Evolutionary conservation across 441 rosid genomes (phyloP), one percentile per base, ranked within the genome.

Genomic region (Gossypium davidsonii): DNA sequence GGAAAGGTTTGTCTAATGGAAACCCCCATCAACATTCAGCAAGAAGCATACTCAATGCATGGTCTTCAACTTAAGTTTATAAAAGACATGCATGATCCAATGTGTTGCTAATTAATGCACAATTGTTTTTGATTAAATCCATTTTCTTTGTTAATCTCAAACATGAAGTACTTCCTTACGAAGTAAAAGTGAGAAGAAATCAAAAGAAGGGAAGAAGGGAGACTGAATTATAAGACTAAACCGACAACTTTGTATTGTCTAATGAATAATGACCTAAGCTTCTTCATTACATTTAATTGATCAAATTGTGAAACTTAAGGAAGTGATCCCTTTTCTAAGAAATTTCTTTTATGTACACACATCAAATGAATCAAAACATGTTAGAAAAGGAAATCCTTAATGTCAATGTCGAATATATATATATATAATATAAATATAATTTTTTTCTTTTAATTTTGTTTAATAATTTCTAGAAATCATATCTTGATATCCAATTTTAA

Each of bases 1-100:
- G 20, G 21, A 59, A 49, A 44, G 67, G 28, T 74, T 70, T 63
- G 56, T 60, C 71, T 21, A 20, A 9, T 61, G 69, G 65, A n/a
- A 28, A 17, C 64, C 60, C 69, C 52, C 53, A 67, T 12, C 48
- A 53, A 56, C 44, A 14, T 64, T 9, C 49, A 60, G 57, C 44
- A 14, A 73, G 59, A 51, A 34, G 51, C 65, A 12, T 39, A 60
- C 26, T 17, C 18, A 57, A 12, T 65, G 25, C 56, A 44, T 21
- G 4, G 23, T 48, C 21, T 46, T 66, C 39, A 48, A 42, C 46
- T 42, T 9, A 42, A 42, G 46, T 9, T 42, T 42, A 42, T 39
- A 42, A 42, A 42, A 9, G 46, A 42, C 46, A 9, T 42, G 46
- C 46, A 42, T 42, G 12, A 42, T 42, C 46, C 46, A 42, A 1